These are phyloP conservation scores for Aspergillus bombycis DNA, from an alignment of 2,329 filamentous ascomycete species.

Conservation along the genomic window DNA sequence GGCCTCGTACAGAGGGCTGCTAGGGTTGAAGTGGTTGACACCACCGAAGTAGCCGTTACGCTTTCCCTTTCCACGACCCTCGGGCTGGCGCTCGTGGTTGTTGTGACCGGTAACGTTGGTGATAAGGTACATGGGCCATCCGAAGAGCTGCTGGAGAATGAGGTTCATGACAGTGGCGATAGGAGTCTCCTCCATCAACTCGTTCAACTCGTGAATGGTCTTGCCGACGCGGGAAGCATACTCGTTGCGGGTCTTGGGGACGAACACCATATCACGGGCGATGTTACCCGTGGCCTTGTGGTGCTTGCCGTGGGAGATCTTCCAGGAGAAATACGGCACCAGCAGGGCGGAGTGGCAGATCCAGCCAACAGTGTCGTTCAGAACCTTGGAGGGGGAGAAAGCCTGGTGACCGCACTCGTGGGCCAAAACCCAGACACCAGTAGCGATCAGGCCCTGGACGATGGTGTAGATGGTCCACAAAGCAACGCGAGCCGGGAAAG, in stretches of 20 bases:
- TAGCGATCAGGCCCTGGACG: constrained; percentile 89
- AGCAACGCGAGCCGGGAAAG: constrained; percentile 64
- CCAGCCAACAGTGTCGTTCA: constrained; percentile 94
- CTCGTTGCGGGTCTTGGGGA: constrained; percentile 86
- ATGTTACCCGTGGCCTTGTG: constrained; percentile 98
- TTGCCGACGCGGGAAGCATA: constrained; percentile 76
- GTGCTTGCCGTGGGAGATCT: constrained; percentile 98
- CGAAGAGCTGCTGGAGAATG: constrained; percentile 81
- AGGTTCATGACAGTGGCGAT: constrained; percentile 76
- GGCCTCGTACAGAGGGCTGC: constrained; percentile 86
- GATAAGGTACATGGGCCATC: constrained; percentile 90
- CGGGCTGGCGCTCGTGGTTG: constrained; percentile 84
- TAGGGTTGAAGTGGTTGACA: constrained; percentile 94
- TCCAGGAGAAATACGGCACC: constrained; percentile 99
- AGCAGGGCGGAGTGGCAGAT: constrained; percentile 83
- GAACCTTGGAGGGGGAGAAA: constrained; percentile 86
- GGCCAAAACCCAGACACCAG: constrained; percentile 92
- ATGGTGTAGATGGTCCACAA: constrained; percentile 73
- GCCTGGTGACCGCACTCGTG: constrained; percentile 98
- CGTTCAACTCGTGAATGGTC: constrained; percentile 77
- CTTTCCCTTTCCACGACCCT: constrained; percentile 94
- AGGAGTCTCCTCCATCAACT: constrained; percentile 94
- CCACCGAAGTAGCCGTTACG: constrained; percentile 75
- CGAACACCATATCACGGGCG: constrained; percentile 98
- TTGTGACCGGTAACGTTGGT: constrained; percentile 96